Conservation (phyloP, 2,329 filamentous ascomycete species). For the Arachnomyces sp. region DNA sequence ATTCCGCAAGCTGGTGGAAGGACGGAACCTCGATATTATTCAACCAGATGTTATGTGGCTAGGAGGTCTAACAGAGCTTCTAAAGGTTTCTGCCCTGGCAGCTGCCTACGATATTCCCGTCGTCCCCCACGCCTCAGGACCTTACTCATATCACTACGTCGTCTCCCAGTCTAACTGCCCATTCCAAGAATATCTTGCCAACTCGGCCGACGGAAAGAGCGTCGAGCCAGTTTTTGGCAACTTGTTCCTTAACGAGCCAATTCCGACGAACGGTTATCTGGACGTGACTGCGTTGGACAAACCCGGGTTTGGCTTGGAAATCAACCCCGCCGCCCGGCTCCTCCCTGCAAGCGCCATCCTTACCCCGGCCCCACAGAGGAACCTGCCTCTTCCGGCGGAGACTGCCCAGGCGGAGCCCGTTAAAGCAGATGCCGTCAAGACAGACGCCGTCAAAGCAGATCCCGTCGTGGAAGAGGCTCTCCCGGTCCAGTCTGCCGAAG, state of each 20-base stretch:
- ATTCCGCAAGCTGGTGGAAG: conserved; percentile 88
- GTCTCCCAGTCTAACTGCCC: conserved; percentile 87
- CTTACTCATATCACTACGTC: conserved; percentile 94
- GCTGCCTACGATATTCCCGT: conserved; percentile 91
- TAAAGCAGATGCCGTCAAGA: too few relatives aligned
- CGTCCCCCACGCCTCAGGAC: conserved; percentile 86
- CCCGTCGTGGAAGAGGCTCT: too few relatives aligned
- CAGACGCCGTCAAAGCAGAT: too few relatives aligned
- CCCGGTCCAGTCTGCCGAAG: too few relatives aligned
- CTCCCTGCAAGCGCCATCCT: conserved; percentile 68
- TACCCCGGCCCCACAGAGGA: conserved; percentile 51
- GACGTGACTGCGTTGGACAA: conserved; percentile 73
- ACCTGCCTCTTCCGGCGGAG: conserved; percentile 30
- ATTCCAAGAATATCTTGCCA: conserved; percentile 93
- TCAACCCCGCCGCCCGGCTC: conserved; percentile 73
- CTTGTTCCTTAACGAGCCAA: conserved; percentile 82
- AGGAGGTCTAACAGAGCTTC: conserved; percentile 81
- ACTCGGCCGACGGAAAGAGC: conserved; percentile 81
- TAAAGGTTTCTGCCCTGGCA: conserved; percentile 81
- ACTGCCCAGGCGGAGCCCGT: conserved; percentile 2
- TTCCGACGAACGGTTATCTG: conserved; percentile 73
- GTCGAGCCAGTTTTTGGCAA: conserved; percentile 89
- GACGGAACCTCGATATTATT: conserved; percentile 84
- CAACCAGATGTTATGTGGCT: conserved; percentile 98
- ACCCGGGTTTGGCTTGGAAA: conserved; percentile 80